Conservation (phyloP, 306 rosid genomes). For the Vicia sativa region DNA sequence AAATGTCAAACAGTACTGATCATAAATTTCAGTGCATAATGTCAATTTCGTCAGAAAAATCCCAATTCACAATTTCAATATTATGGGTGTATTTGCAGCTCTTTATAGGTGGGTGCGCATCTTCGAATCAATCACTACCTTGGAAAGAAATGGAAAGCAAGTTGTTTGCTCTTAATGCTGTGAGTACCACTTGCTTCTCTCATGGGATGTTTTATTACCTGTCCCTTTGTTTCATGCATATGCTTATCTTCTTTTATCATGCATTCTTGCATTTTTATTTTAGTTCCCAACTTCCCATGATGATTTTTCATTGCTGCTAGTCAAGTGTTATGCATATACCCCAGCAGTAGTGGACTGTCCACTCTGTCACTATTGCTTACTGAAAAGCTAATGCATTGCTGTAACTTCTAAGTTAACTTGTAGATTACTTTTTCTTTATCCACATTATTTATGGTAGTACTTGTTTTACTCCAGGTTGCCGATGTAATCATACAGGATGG, state of each 20-base stretch:
- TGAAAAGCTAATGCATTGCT: constrained; percentile 30
- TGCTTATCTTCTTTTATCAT: constrained; percentile 18
- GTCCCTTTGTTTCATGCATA: constrained; percentile 11
- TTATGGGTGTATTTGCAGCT: constrained; percentile 56
- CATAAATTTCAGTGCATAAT: not conserved
- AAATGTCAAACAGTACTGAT: not conserved
- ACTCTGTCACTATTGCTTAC: constrained; percentile 22
- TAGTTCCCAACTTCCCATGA: constrained; percentile 12
- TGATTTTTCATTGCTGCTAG: constrained; percentile 20
- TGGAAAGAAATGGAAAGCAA: constrained; percentile 98
- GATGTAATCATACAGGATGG: constrained; percentile 89
- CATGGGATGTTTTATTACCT: constrained; percentile 31
- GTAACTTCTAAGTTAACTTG: constrained; percentile 23
- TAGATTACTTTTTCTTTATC: not conserved
- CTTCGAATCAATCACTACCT: constrained; percentile 69
- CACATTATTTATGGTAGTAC: constrained; percentile 32
- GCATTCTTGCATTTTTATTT: constrained; percentile 19
- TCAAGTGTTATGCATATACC: constrained; percentile 5
- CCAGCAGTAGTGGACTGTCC: constrained; percentile 29
- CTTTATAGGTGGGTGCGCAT: constrained; percentile 75
- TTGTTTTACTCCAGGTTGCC: constrained; percentile 71
- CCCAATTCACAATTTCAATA: constrained; percentile 29
- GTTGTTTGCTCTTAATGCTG: constrained; percentile 89
- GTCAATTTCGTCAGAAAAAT: constrained; percentile 6
- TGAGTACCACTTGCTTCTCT: constrained; percentile 54